Evolutionary conservation across 164 flowering plant species (phyloP), one percentile per base, ranked within the genome.

Genomic region (Aristolochia californica): DNA sequence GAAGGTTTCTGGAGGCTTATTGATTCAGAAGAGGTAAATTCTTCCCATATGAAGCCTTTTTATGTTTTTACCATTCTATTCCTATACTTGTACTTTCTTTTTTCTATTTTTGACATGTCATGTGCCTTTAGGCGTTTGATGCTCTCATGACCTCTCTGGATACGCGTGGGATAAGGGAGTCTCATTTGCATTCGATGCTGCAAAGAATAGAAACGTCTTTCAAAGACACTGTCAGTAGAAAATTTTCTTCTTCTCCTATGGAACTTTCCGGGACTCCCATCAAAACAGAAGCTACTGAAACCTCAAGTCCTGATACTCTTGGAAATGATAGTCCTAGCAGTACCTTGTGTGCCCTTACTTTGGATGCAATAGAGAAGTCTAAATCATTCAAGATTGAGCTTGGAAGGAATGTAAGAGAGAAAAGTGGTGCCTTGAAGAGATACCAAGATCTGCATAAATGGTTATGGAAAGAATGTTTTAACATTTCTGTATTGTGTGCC

Each of bases 11-110:
- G 98, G 98, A 85, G 88, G 69, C 77, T 91, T 40, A 81, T 91
- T 66, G 98, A 91, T 70, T 74, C 89, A 24, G 87, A 72, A 62
- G 84, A 88, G 95, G 97, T 90, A 75, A n/a, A n/a, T n/a, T n/a
- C 24, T 30, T 14, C 16, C 5, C 14, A 3, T 1, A 24, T 15
- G 23, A 23, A 23, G 24, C 27, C 11, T 51, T 21, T 24, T 51
- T 8, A 9, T 22, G 55, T 24, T 52, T n/a, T 15, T 23, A 23
- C 3, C 24, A 0, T 22, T 24, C 3, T 24, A 9, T 15, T 24
- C 2, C 30, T 4, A 52, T 21, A 9, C 5, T 52, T 52, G 2
- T 52, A 24, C 1, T 3, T 15, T 14, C 17, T 54, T 4, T 17
- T 26, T 27, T 17, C 17, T 54, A 7, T 30, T 25, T 28, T 27